Evolutionary conservation across 2,329 filamentous ascomycete genomes (phyloP), one percentile per base, ranked within the genome.

Genomic region (Didymella pomorum): DNA sequence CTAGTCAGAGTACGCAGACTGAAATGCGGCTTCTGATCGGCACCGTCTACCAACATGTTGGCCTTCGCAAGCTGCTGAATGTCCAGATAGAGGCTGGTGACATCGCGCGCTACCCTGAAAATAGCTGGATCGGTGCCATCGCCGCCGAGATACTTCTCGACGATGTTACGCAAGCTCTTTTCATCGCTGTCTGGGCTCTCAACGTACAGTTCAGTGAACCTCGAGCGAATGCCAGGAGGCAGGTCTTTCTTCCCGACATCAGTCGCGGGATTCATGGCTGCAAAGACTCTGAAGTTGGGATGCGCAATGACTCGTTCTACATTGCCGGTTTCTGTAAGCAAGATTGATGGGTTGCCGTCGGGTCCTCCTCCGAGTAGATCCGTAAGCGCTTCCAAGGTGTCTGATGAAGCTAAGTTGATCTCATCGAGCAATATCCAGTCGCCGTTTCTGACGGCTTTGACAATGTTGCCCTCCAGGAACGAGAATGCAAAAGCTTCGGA

Each of bases 241-340:
- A 99, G 81, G 76, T 99, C 95, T 55, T 94, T 89, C 79, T 99
- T 99, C 60, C 96, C 95, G 55, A 97, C 88, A 79, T 99, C 95
- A 3, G 95, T 99, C 5, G 95, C 95, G 28, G 95, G 95, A 71
- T 99, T 99, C 95, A 99, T 99, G 26, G 96, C 95, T 50, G 92
- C 96, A 72, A 99, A 99, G 14, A 99, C 91, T 37, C 95, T 88
- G 76, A 99, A 99, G 64, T 97, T 88, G 0, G 92, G 89, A 76
- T 99, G 94, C 0, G 93, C 95, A 60, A 89, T 84, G 33, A 99
- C 89, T 64, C 93, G 87, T 76, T 98, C 92, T 42, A 97, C 92
- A 67, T 95, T 93, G 35, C 95, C 95, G 37, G 93, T 95, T 79
- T 99, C 95, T 0, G 93, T 93, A 8, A 99, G 84, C 4, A 99